Evolutionary conservation across 192 early-diverging fungal genomes (phyloP).

Genomic region (Phycomyces nitens): DNA sequence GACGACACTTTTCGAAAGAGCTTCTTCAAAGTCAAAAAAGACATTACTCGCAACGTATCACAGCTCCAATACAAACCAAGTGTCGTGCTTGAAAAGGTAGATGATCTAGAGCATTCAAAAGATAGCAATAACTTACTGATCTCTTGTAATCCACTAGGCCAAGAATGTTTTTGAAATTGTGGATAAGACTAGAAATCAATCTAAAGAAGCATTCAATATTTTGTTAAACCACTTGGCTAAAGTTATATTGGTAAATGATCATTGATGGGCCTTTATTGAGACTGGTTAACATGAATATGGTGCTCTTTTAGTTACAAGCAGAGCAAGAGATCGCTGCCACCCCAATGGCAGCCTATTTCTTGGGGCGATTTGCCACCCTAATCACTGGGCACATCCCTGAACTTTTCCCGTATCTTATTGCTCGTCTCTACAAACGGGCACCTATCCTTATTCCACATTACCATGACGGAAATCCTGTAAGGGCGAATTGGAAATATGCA

Average conservation of each 20-base stretch:
- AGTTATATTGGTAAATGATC: constrained; percentile 47
- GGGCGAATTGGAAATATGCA: constrained; percentile 14
- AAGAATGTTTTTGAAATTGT: constrained; percentile 25
- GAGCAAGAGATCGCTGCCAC: constrained; percentile 65
- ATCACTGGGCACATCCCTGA: constrained; percentile 52
- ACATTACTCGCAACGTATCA: constrained; percentile 40
- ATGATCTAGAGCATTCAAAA: neutral
- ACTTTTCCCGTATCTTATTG: constrained; percentile 59
- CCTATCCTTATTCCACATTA: constrained; percentile 69
- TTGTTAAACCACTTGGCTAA: constrained; percentile 58
- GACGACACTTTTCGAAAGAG: constrained; percentile 23
- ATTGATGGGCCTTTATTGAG: neutral
- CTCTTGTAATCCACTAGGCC: constrained; percentile 7
- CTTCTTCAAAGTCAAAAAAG: constrained; percentile 22
- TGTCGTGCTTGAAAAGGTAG: constrained; percentile 45
- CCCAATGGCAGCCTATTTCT: constrained; percentile 54
- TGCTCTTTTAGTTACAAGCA: constrained; percentile 55
- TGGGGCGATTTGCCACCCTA: constrained; percentile 61
- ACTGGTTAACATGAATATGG: neutral
- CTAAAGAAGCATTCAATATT: constrained; percentile 29
- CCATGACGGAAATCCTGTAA: constrained; percentile 45
- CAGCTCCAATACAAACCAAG: constrained; percentile 41
- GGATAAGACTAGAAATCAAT: constrained; percentile 11
- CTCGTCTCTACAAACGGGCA: constrained; percentile 65
- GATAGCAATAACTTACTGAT: no score